These are phyloP conservation scores for Candida pseudofarinosa DNA, from an alignment of 805 yeast species.

Conservation along the genomic window DNA sequence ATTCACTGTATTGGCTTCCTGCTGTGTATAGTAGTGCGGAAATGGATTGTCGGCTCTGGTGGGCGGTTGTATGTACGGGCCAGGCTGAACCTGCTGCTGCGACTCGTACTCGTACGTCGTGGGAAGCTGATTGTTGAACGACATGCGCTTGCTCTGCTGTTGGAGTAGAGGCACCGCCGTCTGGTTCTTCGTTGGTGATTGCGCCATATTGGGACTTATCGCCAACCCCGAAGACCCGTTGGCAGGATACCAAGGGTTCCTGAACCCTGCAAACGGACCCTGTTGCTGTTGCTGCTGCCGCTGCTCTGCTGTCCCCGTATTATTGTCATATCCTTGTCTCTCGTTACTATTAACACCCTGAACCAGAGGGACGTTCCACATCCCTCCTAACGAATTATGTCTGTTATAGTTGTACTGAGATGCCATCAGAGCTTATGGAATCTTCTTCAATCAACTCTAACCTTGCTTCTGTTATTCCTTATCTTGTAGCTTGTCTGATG, in stretches of 20 bases:
- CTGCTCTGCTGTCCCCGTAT: slow-evolving; percentile 6
- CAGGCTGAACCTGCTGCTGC: slow-evolving; percentile 15
- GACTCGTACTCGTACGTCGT: slow-evolving; percentile 46
- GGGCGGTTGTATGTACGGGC: slow-evolving; percentile 38
- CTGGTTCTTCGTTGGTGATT: slow-evolving; percentile 26
- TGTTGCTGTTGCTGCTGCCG: slow-evolving; percentile 10
- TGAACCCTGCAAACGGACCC: slow-evolving; percentile 25
- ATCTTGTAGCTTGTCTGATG: too few species aligned
- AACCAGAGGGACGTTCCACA: slow-evolving; percentile 33
- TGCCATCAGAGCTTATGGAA: slow-evolving; percentile 18
- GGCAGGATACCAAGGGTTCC: slow-evolving; percentile 43
- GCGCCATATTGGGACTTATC: slow-evolving; percentile 10
- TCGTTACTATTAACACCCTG: slow-evolving; percentile 13
- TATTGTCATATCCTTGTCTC: slow-evolving; percentile 2
- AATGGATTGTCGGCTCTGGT: slow-evolving; percentile 44
- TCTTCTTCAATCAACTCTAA: too few species aligned
- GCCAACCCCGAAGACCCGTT: slow-evolving; percentile 8
- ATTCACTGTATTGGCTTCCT: slow-evolving; percentile 27
- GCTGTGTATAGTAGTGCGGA: slow-evolving; percentile 37
- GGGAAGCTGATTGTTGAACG: slow-evolving; percentile 45
- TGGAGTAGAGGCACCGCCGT: slow-evolving; percentile 22
- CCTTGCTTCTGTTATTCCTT: too few species aligned
- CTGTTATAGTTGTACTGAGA: slow-evolving; percentile 29
- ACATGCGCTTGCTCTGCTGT: slow-evolving; percentile 26
- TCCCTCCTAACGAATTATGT: slow-evolving; percentile 37